Percentiles rank a stretch among this genome's conserved stretches.
Evolutionary conservation across 1,284 basidiomycete genomes (phyloP).

Genomic region (Ceratobasidium sp.): DNA sequence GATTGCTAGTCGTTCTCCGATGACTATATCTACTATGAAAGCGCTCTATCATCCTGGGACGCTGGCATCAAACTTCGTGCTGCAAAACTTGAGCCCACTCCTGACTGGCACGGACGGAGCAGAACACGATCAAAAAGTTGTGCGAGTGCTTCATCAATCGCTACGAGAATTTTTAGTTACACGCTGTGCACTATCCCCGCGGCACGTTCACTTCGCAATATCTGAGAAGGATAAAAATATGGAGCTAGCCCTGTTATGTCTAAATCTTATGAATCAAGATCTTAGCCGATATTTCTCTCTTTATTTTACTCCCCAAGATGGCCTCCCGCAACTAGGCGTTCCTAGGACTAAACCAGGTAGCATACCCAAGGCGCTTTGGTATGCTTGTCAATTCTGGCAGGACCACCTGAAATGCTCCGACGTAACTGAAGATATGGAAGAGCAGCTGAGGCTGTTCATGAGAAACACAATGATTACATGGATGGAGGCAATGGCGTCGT

Average conservation of each 20-base stretch:
- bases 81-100: constrained; percentile 2
- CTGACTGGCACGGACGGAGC: constrained; percentile 3
- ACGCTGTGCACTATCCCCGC: neutral
- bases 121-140: neutral
- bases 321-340: neutral
- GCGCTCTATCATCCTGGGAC: neutral
- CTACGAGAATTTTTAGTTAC: constrained; percentile 6
- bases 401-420: neutral
- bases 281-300: neutral
- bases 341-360: neutral
- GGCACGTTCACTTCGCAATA: neutral
- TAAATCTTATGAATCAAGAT: neutral
- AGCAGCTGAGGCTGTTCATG: neutral
- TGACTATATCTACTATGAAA: neutral
- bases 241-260: neutral
- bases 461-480: neutral
- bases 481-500: neutral
- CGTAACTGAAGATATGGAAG: neutral
- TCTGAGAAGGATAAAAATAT: neutral
- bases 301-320: neutral
- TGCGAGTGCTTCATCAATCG: constrained; percentile 10
- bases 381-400: constrained; percentile 19
- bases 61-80: neutral
- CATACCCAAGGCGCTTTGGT: neutral
- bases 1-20: constrained; percentile 35